These are phyloP conservation scores for Verticillium nubilum DNA, from an alignment of 2,329 filamentous ascomycete genomes.

Conservation along the genomic window DNA sequence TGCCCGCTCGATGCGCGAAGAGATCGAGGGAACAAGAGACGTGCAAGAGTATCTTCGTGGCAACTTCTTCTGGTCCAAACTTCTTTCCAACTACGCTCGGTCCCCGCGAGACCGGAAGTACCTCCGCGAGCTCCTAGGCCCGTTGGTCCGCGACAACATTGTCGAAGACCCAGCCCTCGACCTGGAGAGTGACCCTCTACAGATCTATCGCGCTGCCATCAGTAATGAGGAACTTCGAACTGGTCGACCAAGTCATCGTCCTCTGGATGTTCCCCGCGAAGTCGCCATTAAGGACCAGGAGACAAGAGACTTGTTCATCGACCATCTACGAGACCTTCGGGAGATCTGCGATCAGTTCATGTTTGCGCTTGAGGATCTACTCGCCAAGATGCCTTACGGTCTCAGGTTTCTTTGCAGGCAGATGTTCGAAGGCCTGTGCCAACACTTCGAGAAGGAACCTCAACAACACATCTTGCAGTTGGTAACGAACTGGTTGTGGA, in stretches of 20 bases:
- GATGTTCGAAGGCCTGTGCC: slow-evolving; percentile 71
- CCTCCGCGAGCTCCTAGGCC: slow-evolving; percentile 77
- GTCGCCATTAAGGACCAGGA: slow-evolving; percentile 94
- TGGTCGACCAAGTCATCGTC: slow-evolving; percentile 73
- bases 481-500: slow-evolving; percentile 90
- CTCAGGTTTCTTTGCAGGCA: slow-evolving; percentile 83
- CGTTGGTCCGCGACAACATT: slow-evolving; percentile 84
- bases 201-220: slow-evolving; percentile 92
- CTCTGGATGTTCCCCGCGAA: slow-evolving; percentile 81
- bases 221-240: slow-evolving; percentile 97
- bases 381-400: slow-evolving; percentile 89
- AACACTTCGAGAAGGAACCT: slow-evolving; percentile 75
- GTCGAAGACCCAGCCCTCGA: slow-evolving; percentile 88
- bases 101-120: slow-evolving; percentile 92
- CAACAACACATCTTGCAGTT: slow-evolving; percentile 74
- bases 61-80: slow-evolving; percentile 88
- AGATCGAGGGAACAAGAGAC: slow-evolving; percentile 66
- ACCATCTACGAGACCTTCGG: slow-evolving; percentile 86
- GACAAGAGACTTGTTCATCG: slow-evolving; percentile 87
- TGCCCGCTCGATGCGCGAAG: slow-evolving; percentile 74
- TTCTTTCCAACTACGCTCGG: slow-evolving; percentile 81
- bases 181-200: slow-evolving; percentile 92
- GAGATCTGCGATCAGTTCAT: slow-evolving; percentile 95
- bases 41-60: slow-evolving; percentile 83
- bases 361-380: slow-evolving; percentile 69